These are phyloP conservation scores for Elsinoe arachidis DNA, from an alignment of 2,329 filamentous ascomycete genomes.

Conservation along the genomic window DNA sequence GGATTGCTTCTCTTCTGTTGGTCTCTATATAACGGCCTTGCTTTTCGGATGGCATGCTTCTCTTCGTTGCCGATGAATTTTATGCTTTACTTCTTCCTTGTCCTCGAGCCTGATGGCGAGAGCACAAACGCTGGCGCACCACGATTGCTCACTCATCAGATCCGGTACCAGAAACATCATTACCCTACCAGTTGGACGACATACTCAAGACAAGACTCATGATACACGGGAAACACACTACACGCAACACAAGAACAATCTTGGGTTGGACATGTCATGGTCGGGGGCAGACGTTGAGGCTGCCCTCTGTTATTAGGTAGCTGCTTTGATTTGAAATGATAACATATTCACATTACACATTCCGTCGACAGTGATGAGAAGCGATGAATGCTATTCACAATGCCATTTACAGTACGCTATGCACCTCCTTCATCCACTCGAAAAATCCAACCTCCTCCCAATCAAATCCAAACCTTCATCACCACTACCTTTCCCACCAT, in stretches of 20 bases:
- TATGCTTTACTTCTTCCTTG: conserved; percentile 4
- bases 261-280: not conserved
- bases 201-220: conserved; percentile 4
- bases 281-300: not conserved
- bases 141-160: not conserved
- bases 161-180: not conserved
- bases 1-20: not conserved
- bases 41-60: not conserved
- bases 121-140: not conserved
- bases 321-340: not conserved
- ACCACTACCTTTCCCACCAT: not conserved
- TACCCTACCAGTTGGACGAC: not conserved
- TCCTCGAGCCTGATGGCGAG: not conserved
- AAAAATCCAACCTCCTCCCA: not conserved
- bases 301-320: not conserved
- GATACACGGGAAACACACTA: not conserved
- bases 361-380: no score
- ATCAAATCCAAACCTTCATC: not conserved
- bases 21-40: conserved; percentile 1
- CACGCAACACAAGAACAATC: not conserved
- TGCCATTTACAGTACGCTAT: no score
- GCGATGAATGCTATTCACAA: no score
- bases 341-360: not conserved
- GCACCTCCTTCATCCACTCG: no score
- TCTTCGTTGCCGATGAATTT: conserved; percentile 9